Base-by-base conservation (phyloP, 2,329 filamentous ascomycete genomes). In the Xylariaceae sp. region DNA sequence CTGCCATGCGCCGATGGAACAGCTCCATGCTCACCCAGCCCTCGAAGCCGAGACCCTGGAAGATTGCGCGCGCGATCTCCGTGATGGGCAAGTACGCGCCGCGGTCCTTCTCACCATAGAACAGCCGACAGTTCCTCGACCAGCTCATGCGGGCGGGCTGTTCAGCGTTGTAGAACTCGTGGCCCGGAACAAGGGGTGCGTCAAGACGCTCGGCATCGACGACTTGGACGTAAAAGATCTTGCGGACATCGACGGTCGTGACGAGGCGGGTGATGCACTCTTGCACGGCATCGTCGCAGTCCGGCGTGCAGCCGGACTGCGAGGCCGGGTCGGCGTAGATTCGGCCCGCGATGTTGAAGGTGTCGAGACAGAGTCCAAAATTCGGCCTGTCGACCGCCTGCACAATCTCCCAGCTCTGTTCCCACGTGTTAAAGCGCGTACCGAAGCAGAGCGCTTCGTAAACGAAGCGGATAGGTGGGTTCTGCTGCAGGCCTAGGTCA, bases 381-480 rank as follows among this genome's bases (percentile, higher is more conserved):
- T 92, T 92, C 7, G 80, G 73, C 6, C 87, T 74, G 71, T 89
- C 78, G 34, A 92, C 88, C 2, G 74, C 75, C 65, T 79, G 73
- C 0, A 92, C 84, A 2, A 91, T 76, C 5, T 86, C 82, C 86
- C 87, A 93, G 64, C 82, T 84, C 9, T 77, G 74, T 70, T 92
- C 88, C 89, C 89, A 93, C 0, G 79, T 85, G 69, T 90, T 80
- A 59, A 86, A 77, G 55, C 84, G 79, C 0, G 88, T 90, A 8
- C 87, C 88, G 83, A 86, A 93, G 65, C 82, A 85, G 2, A 93
- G 76, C 7, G 82, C 83, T 72, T 94, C 90, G 71, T 90, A 92
- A 0, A 86, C 86, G 66, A 90, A 89, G 7, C 83, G 79, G 23
- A 92, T 80, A 0, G 77, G 75, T 0, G 85, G 84, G 1, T 72